These are phyloP conservation scores for Crepidotus variabilis DNA, from an alignment of 768 basidiomycete species.

Conservation along the genomic window DNA sequence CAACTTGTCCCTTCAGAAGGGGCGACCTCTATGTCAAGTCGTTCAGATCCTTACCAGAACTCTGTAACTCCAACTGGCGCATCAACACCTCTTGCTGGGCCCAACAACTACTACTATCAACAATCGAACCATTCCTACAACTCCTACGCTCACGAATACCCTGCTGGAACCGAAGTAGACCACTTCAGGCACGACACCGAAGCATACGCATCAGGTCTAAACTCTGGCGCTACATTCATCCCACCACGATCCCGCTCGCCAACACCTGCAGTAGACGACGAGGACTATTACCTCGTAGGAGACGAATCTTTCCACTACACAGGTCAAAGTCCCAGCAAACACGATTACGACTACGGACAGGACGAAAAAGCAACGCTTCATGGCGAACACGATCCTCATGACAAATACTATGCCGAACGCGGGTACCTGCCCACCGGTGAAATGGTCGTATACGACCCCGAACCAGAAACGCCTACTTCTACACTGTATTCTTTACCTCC, in stretches of 20 bases:
- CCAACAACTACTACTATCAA: conserved; percentile 31
- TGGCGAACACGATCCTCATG: not conserved
- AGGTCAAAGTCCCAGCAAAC: conserved; percentile 41
- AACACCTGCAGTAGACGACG: conserved; percentile 70
- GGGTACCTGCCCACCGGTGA: conserved; percentile 26
- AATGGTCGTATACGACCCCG: conserved; percentile 35
- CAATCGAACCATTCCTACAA: conserved; percentile 34
- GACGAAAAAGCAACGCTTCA: conserved; percentile 14
- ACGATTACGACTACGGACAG: conserved; percentile 18
- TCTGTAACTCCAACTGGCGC: conserved; percentile 13
- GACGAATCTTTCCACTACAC: conserved; percentile 56
- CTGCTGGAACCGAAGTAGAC: conserved; percentile 39
- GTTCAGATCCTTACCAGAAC: conserved; percentile 28
- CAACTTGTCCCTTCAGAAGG: conserved; percentile 29
- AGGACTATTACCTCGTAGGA: conserved; percentile 60
- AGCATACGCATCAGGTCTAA: conserved; percentile 64
- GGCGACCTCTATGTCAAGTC: conserved; percentile 11
- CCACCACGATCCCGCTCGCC: conserved; percentile 71
- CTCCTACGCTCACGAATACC: conserved; percentile 20
- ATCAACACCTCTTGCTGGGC: conserved; percentile 13
- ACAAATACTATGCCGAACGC: conserved; percentile 20
- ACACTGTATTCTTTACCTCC: conserved; percentile 34
- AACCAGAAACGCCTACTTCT: conserved; percentile 39
- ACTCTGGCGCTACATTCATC: conserved; percentile 42
- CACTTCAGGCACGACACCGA: conserved; percentile 65